phyloP scores from a whole-genome alignment of 805 yeast genomes.

The Lipomyces kockii region DNA sequence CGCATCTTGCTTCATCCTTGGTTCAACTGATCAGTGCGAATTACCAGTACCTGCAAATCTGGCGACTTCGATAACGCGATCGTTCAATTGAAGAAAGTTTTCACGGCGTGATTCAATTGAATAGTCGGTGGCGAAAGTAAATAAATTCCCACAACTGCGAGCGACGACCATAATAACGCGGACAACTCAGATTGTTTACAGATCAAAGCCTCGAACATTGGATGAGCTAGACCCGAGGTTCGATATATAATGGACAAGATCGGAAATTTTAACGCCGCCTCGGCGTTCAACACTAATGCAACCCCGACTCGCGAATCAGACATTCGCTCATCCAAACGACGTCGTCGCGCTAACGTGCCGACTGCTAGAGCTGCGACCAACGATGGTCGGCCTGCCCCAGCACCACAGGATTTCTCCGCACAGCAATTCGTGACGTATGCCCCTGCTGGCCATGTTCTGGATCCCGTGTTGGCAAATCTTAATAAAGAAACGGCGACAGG shows the following conservation, averaged over 20 bases:
- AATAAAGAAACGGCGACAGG: conserved; percentile 11
- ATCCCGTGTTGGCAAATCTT: conserved; percentile 28
- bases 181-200: too few relatives aligned
- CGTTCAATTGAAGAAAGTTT: neutral
- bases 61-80: neutral
- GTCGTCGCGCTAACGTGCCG: conserved; percentile 11
- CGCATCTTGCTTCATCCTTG: neutral
- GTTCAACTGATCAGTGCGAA: neutral
- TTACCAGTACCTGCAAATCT: neutral
- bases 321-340: conserved; percentile 23
- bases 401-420: neutral
- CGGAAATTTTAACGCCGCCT: conserved; percentile 22
- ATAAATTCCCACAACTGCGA: neutral
- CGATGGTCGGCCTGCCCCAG: neutral
- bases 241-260: conserved; percentile 21
- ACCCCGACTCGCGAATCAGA: conserved; percentile 22
- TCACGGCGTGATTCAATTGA: neutral
- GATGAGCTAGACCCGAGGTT: neutral
- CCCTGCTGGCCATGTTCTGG: conserved; percentile 20
- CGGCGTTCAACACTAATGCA: conserved; percentile 28
- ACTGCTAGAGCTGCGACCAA: neutral
- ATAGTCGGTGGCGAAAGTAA: neutral
- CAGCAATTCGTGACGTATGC: conserved; percentile 12
- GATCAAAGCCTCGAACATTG: neutral
- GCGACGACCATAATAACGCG: too few relatives aligned